Evolutionary conservation across 2,329 filamentous ascomycete species (phyloP), one percentile per base, ranked within the genome.

Genomic region (Sporothrix variecibatus): DNA sequence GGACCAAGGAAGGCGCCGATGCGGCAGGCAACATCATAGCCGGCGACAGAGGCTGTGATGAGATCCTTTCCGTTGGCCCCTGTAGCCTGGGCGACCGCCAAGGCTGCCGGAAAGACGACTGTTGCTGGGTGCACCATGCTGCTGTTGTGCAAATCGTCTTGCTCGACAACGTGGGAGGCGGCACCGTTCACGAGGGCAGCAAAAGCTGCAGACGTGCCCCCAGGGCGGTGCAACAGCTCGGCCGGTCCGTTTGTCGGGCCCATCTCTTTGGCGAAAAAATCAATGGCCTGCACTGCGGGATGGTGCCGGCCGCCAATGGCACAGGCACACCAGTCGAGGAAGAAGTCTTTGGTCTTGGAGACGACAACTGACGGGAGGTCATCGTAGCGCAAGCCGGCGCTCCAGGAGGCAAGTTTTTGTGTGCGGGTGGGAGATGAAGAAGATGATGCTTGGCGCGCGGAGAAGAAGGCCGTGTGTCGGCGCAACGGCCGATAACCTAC

Each of bases 101-200:
- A 6, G 3, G 72, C 72, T 2, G 72, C 64, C 9, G 72, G 72
- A n/a, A 73, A 73, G 20, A 73, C 64, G 8, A 73, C 72, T 7
- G 72, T 69, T 3, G 72, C 72, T 53, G 72, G 65, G 26, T 73
- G 72, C 26, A 68, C 53, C 17, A 73, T 58, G 40, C 72, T 71
- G 51, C 38, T 60, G 69, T 71, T 71, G 38, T 71, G 69, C 34
- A 71, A 51, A 23, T 71, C 69, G 53, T 71, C 69, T 17, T 43
- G 69, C 69, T 71, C 69, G n/a, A 71, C 49, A 1, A 71, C 69
- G 38, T 71, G 69, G 12, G 69, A 71, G 1, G 69, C 51, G 23
- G 69, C 69, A 23, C 69, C 51, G 26, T 71, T 71, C 20, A 71
- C 69, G 3, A 60, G 34, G 9, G 51, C 51, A 9, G 69, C 51